Conservation (phyloP, 2,329 filamentous ascomycete genomes). For the Colletotrichum cereale region DNA sequence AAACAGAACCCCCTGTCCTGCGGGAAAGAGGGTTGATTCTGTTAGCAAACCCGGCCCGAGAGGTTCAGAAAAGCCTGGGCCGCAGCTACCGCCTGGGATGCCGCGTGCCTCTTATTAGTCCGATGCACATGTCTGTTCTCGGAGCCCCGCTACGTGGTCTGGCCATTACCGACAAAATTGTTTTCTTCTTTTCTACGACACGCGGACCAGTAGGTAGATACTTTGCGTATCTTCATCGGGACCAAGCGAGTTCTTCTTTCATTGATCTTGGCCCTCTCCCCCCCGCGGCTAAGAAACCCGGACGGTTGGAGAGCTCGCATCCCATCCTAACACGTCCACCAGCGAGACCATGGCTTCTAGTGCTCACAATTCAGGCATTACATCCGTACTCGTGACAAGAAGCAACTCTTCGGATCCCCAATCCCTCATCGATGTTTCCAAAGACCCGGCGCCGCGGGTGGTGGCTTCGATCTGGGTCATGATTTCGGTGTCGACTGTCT, state of each 20-base stretch:
- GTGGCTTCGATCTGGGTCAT: slow-evolving; percentile 38
- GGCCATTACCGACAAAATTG: neutral
- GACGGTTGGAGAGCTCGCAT: neutral
- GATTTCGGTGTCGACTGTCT: slow-evolving; percentile 27
- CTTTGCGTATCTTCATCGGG: neutral
- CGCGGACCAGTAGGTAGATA: neutral
- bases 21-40: neutral
- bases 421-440: slow-evolving; percentile 15
- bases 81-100: neutral
- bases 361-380: neutral
- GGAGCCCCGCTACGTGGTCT: neutral
- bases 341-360: neutral
- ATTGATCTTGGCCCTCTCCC: neutral
- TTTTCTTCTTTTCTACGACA: neutral
- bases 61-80: neutral
- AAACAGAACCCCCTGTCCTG: neutral
- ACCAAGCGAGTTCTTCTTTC: neutral
- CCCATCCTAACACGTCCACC: neutral
- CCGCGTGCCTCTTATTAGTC: too few species aligned
- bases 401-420: neutral
- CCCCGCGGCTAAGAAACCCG: neutral
- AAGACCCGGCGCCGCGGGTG: slow-evolving; percentile 27
- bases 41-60: neutral
- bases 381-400: neutral
- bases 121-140: neutral